phyloP scores from a whole-genome alignment of 305 asterid genomes.

The Fraxinus velutina region DNA sequence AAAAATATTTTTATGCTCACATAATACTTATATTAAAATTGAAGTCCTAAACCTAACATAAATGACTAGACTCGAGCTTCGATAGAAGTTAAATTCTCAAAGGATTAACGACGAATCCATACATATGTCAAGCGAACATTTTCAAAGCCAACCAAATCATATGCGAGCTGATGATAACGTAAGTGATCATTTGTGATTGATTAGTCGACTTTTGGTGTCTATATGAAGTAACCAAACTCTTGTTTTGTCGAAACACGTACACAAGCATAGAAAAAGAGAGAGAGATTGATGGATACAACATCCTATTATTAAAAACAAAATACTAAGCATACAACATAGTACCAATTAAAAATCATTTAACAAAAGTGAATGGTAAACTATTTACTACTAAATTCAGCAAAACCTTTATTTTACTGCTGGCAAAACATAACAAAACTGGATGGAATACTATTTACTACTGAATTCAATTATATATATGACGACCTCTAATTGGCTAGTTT shows the following conservation, averaged over 20 bases:
- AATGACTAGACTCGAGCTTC: too few species aligned
- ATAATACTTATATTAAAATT: too few species aligned
- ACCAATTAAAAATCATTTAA: slow-evolving; percentile 23
- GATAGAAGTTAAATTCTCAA: too few species aligned
- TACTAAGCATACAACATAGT: slow-evolving; percentile 16
- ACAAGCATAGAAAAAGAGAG: not conserved
- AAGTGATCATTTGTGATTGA: too few species aligned
- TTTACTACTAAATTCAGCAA: slow-evolving; percentile 24
- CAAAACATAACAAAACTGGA: slow-evolving; percentile 42
- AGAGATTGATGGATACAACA: slow-evolving; percentile 20
- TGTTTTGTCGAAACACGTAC: not conserved
- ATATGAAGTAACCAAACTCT: not conserved
- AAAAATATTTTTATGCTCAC: too few species aligned
- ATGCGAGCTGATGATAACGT: too few species aligned
- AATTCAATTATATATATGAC: not conserved
- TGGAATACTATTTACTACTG: slow-evolving; percentile 22
- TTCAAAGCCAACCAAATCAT: too few species aligned
- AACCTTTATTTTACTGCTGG: slow-evolving; percentile 28
- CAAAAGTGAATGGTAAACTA: slow-evolving; percentile 37
- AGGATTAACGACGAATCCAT: too few species aligned
- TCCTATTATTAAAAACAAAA: slow-evolving; percentile 35
- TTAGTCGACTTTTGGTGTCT: not conserved
- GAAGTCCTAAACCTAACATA: too few species aligned
- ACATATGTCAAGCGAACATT: too few species aligned
- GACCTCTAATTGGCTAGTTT: too few species aligned